phyloP scores from a whole-genome alignment of 495 filamentous ascomycete species.

The Zalerion maritima region DNA sequence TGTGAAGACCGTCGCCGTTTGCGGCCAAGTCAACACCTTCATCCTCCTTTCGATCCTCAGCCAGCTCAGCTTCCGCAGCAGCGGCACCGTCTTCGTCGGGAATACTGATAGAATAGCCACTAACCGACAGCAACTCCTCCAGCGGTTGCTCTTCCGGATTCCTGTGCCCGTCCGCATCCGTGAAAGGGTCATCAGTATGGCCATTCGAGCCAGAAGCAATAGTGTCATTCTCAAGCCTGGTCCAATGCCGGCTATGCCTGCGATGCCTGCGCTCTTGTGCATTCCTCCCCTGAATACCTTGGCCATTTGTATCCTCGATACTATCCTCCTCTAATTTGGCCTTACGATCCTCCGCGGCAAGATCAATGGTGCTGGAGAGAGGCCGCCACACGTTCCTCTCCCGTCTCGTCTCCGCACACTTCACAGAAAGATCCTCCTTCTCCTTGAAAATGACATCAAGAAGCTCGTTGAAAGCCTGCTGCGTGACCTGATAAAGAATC shows the following conservation, averaged over 20 bases:
- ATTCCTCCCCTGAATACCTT: no score
- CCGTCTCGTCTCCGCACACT: conserved; percentile 46
- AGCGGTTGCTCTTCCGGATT: conserved; percentile 22
- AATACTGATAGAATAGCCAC: conserved; percentile 32
- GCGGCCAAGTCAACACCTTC: conserved; percentile 4
- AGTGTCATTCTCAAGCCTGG: no score
- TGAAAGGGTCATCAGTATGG: background rate
- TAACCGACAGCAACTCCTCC: conserved; percentile 31
- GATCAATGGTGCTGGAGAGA: conserved; percentile 31
- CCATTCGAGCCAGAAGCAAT: background rate
- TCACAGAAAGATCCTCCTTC: conserved; percentile 64
- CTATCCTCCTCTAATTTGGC: background rate
- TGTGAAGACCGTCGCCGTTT: background rate
- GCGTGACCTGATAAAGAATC: conserved; percentile 75
- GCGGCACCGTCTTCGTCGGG: conserved; percentile 13
- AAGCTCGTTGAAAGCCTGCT: conserved; percentile 84
- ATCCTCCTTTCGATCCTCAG: conserved; percentile 5
- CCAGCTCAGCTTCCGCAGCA: conserved; percentile 16
- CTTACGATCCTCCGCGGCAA: conserved; percentile 21
- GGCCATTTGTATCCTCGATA: background rate
- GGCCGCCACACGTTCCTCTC: conserved; percentile 42
- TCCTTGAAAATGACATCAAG: conserved; percentile 71
- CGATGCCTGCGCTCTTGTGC: no score
- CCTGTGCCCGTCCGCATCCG: conserved; percentile 6
- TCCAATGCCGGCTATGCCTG: no score